These are phyloP conservation scores for Aspergillus hiratsukae DNA, from an alignment of 2,329 filamentous ascomycete genomes.

Conservation along the genomic window DNA sequence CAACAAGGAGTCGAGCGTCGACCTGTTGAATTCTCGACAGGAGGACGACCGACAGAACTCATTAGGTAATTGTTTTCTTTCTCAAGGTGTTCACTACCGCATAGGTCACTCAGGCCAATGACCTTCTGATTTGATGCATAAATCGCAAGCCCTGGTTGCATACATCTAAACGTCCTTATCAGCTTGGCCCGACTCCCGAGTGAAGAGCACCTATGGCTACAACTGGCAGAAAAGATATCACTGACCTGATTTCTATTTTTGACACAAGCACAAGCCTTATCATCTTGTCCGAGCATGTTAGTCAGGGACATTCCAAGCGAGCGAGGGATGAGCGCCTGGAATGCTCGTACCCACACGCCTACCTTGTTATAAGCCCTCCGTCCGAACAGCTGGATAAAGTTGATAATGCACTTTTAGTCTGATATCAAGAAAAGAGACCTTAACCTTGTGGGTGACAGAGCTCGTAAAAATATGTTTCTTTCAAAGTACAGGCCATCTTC, in stretches of 20 bases:
- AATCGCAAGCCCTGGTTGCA: not conserved
- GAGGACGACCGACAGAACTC: not conserved
- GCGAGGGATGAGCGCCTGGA: not conserved
- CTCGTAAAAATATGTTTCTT: not conserved
- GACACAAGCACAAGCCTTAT: not conserved
- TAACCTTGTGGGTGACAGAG: not conserved
- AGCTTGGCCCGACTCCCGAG: not conserved
- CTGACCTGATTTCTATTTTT: not conserved
- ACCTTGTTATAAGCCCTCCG: not conserved
- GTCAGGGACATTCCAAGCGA: not conserved
- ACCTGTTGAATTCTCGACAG: not conserved
- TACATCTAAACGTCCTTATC: not conserved
- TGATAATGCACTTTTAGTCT: not conserved
- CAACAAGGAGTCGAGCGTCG: not conserved
- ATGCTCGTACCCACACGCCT: not conserved
- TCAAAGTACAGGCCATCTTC: no score
- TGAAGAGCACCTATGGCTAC: not conserved
- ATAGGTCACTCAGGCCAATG: not conserved
- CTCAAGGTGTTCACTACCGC: not conserved
- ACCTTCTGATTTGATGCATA: not conserved
- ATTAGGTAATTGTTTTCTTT: not conserved
- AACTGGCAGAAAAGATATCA: not conserved
- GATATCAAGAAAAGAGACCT: not conserved
- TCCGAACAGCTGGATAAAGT: not conserved
- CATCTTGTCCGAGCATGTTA: not conserved